Conservation (phyloP, 768 basidiomycete genomes). For the Suillus variegatus region DNA sequence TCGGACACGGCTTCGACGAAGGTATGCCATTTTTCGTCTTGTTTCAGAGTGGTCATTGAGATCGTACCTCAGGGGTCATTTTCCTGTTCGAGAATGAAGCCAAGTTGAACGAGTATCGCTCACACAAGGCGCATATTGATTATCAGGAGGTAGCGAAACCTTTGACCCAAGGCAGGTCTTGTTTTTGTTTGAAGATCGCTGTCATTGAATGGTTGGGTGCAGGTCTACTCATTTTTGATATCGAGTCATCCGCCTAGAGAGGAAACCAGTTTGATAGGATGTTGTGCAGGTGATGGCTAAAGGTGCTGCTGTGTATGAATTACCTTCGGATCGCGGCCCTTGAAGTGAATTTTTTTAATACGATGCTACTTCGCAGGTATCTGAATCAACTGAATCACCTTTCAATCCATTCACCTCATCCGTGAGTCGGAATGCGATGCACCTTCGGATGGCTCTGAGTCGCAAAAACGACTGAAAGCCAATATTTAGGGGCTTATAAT, state of each 20-base stretch:
- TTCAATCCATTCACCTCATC: no score
- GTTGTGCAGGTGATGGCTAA: slow-evolving; percentile 4
- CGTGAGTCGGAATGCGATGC: no score
- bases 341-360: no score
- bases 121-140: slow-evolving; percentile 19
- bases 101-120: slow-evolving; percentile 13
- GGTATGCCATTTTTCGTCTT: slow-evolving; percentile 14
- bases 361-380: background rate
- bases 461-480: no score
- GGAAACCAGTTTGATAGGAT: background rate
- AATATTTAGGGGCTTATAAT: no score
- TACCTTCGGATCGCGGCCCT: background rate
- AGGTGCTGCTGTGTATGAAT: slow-evolving; percentile 4
- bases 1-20: slow-evolving; percentile 25
- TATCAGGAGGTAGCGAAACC: slow-evolving; percentile 11
- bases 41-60: no score
- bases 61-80: slow-evolving; percentile 18
- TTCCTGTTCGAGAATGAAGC: slow-evolving; percentile 23
- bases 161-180: slow-evolving; percentile 20
- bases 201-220: background rate
- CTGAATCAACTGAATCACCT: background rate
- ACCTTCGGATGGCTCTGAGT: no score
- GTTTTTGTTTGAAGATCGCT: background rate
- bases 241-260: slow-evolving; percentile 16
- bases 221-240: slow-evolving; percentile 27